Conservation (phyloP, 768 basidiomycete species). For the Pisolithus marmoratus region DNA sequence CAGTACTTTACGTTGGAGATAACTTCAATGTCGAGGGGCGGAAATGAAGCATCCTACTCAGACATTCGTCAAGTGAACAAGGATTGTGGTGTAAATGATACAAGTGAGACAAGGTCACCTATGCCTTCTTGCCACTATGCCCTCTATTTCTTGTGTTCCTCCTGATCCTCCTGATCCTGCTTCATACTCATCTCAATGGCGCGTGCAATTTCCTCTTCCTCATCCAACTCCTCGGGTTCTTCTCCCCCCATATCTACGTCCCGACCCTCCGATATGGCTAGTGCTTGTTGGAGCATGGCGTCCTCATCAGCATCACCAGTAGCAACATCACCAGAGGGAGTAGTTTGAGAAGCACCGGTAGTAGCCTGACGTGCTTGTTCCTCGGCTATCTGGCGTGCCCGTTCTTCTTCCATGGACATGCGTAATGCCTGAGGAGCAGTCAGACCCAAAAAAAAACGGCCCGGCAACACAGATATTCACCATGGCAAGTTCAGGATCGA, state of each 20-base stretch:
- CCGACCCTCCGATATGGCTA: constrained; percentile 64
- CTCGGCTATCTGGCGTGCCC: constrained; percentile 61
- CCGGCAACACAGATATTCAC: constrained; percentile 36
- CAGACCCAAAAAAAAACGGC: neutral
- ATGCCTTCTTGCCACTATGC: neutral
- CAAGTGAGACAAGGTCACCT: neutral
- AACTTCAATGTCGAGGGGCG: too few species aligned
- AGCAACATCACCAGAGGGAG: constrained; percentile 22
- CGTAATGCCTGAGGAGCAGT: constrained; percentile 67
- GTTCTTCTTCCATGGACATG: constrained; percentile 95
- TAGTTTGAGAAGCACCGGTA: constrained; percentile 16
- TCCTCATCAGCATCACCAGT: constrained; percentile 73
- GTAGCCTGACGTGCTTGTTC: constrained; percentile 31
- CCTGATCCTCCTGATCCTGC: constrained; percentile 44
- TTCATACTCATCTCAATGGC: constrained; percentile 96
- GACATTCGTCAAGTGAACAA: neutral
- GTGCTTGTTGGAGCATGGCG: constrained; percentile 65
- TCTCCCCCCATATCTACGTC: constrained; percentile 49
- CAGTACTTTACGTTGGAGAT: too few species aligned
- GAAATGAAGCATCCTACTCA: neutral
- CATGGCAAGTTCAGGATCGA: constrained; percentile 97
- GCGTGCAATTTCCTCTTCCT: constrained; percentile 84
- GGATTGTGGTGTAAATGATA: neutral
- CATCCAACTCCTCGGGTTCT: constrained; percentile 64
- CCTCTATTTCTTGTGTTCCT: constrained; percentile 34